phyloP scores from a whole-genome alignment of 1,284 basidiomycete genomes.

The Heterobasidion parviporum region DNA sequence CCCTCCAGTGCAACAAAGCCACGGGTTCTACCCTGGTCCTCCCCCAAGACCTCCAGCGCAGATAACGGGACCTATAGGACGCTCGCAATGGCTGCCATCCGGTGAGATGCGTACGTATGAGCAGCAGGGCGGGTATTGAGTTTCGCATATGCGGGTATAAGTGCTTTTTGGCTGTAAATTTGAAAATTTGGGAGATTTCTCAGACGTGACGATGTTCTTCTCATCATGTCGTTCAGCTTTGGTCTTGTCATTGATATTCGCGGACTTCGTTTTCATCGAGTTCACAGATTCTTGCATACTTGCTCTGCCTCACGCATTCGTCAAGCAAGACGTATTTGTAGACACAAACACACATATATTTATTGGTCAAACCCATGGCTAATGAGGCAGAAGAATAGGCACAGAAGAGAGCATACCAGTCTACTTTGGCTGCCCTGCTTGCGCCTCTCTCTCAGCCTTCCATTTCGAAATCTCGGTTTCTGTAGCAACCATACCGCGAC shows the following conservation, averaged over 20 bases:
- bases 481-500: constrained; percentile 68
- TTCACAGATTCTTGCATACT: background rate
- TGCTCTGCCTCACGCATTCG: background rate
- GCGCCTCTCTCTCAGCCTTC: constrained; percentile 41
- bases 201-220: background rate
- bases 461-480: constrained; percentile 80
- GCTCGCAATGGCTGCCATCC: constrained; percentile 5
- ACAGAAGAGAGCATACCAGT: no score
- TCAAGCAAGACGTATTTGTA: background rate
- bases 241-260: background rate
- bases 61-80: constrained; percentile 4
- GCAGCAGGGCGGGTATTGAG: background rate
- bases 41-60: constrained; percentile 26
- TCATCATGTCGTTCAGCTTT: background rate
- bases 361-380: background rate
- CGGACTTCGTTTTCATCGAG: background rate
- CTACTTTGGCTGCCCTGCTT: no score
- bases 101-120: constrained; percentile 1
- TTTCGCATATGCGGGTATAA: background rate
- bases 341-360: background rate
- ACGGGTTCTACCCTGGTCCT: constrained; percentile 27
- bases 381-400: background rate
- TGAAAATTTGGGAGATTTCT: no score
- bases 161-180: no score
- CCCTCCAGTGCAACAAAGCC: constrained; percentile 14